Conservation (phyloP, 352 stramenopile species). For the Globisporangium perplexum region DNA sequence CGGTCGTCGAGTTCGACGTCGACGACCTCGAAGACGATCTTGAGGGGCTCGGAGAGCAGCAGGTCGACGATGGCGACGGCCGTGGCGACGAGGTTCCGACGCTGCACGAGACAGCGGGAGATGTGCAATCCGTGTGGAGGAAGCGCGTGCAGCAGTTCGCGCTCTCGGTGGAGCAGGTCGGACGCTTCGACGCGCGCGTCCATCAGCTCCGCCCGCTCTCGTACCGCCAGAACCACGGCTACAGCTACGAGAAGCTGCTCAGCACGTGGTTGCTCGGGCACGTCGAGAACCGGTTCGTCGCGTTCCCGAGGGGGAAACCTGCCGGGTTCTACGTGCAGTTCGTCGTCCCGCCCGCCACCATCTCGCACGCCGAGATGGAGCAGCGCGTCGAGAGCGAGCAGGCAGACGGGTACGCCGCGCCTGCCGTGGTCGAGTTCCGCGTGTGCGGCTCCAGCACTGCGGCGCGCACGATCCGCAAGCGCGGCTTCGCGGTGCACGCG, state of each 20-base stretch:
- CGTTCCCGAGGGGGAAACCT: conserved; percentile 42
- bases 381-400: conserved; percentile 13
- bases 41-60: background rate
- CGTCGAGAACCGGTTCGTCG: conserved; percentile 34
- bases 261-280: conserved; percentile 33
- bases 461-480: conserved; percentile 10
- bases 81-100: conserved; percentile 1
- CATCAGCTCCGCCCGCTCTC: conserved; percentile 7
- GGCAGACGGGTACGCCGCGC: background rate
- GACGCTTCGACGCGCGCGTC: conserved; percentile 15
- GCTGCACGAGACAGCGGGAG: background rate
- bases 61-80: conserved; percentile 39
- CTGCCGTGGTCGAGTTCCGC: conserved; percentile 35
- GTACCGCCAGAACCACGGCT: conserved; percentile 1
- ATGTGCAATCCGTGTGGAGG: conserved; percentile 7
- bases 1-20: conserved; percentile 42
- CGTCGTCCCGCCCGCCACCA: conserved; percentile 23
- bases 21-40: conserved; percentile 42
- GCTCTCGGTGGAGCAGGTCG: conserved; percentile 14
- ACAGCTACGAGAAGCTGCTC: conserved; percentile 20
- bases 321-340: conserved; percentile 58
- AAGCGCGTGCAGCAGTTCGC: conserved; percentile 12
- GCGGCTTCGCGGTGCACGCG: conserved; percentile 47
- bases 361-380: conserved; percentile 4
- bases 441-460: conserved; percentile 36